Evolutionary conservation across 2,329 filamentous ascomycete genomes (phyloP).

Genomic region (Chaetomium olivaceum): DNA sequence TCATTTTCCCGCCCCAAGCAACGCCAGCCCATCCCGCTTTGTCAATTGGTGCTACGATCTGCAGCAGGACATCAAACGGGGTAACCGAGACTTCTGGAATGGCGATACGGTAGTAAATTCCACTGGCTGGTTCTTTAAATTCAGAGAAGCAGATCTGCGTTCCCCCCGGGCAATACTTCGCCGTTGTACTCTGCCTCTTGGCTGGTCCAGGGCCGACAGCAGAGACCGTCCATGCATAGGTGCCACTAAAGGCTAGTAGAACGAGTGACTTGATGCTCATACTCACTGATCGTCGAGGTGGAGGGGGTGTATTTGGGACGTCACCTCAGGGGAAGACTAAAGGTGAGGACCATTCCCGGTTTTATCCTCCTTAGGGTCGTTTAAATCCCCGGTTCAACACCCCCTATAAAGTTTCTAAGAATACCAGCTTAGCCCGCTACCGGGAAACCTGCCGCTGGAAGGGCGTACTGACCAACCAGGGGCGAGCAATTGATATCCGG

Average conservation of each 20-base stretch:
- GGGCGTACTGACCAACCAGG: neutral
- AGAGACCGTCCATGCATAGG: constrained; percentile 11
- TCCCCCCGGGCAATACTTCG: constrained; percentile 33
- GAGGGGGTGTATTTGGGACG: neutral
- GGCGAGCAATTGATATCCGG: neutral
- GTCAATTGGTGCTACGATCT: constrained; percentile 41
- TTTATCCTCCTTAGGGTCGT: neutral
- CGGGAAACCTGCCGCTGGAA: no score
- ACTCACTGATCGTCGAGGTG: neutral
- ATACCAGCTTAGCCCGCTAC: neutral
- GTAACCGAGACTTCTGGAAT: constrained; percentile 38
- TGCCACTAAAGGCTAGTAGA: constrained; percentile 21
- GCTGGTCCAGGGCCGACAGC: neutral
- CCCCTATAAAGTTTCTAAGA: neutral
- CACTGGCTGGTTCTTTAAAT: constrained; percentile 28
- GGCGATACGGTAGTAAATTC: constrained; percentile 34
- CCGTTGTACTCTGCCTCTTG: constrained; percentile 25
- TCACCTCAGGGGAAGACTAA: neutral
- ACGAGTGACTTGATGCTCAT: constrained; percentile 19
- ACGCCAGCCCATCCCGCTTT: constrained; percentile 42
- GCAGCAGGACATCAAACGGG: constrained; percentile 42
- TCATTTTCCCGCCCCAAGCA: constrained; percentile 44
- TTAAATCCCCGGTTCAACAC: neutral
- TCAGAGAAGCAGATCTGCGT: constrained; percentile 35
- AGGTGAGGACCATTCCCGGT: neutral